Evolutionary conservation across 495 filamentous ascomycete genomes (phyloP).

Genomic region (Aspergillus sclerotiicarbonarius): DNA sequence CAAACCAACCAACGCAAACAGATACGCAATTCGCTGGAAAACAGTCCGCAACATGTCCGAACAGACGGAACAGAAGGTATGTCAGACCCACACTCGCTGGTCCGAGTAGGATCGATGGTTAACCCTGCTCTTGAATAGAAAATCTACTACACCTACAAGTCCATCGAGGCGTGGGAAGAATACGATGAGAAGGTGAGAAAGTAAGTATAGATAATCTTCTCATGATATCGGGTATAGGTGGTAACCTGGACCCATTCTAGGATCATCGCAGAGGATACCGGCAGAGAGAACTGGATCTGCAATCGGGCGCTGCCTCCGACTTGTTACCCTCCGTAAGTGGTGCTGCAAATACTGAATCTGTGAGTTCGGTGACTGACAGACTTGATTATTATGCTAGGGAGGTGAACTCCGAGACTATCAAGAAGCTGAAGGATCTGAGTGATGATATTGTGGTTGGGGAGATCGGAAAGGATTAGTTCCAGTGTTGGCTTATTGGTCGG

Average conservation of each 20-base stretch:
- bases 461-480: not conserved
- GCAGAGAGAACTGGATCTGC: not conserved
- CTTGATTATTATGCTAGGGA: not conserved
- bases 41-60: not conserved
- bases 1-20: not conserved
- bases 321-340: slow-evolving; percentile 11
- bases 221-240: not conserved
- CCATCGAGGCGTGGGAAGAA: not conserved
- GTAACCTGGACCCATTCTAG: not conserved
- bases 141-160: slow-evolving; percentile 6
- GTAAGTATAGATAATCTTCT: not conserved
- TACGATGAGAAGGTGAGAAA: not conserved
- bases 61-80: not conserved
- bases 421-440: slow-evolving; percentile 3
- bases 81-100: not conserved
- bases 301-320: slow-evolving; percentile 6
- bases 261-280: slow-evolving; percentile 6
- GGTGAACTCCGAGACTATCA: not conserved
- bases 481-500: not conserved
- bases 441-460: not conserved
- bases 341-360: not conserved
- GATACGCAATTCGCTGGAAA: not conserved
- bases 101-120: too few relatives aligned
- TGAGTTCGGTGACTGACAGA: not conserved
- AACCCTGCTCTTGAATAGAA: not conserved